Base-by-base conservation (phyloP, 805 yeast species). In the Zygosaccharomyces siamensis region DNA sequence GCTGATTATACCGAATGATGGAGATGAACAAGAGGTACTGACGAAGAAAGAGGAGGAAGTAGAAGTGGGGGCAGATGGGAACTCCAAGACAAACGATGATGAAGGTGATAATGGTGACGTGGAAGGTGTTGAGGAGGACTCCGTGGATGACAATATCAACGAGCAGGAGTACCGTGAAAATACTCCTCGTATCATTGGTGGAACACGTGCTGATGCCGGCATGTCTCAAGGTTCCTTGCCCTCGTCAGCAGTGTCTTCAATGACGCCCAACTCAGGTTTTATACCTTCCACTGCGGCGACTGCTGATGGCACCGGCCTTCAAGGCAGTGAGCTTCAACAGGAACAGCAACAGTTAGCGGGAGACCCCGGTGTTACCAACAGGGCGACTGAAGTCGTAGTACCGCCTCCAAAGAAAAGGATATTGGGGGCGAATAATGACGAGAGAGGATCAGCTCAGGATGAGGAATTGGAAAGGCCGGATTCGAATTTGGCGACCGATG, bases 31-130 rank as follows among this genome's bases (percentile, higher is more conserved):
- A 44, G 54, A 44, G 10, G 35, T 56, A 44, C 44, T 58, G 51
- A 27, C 49, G 46, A 6, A 14, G 3, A 45, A 46, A 12, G 49
- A 47, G 6, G 51, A 45, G 14, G 56, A 54, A n/a, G 50, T 52
- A 18, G 51, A 56, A 12, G 49, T 57, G 18, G 64, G 63, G 14
- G 59, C 64, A 39, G 16, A n/a, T 12, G 5, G 47, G 57, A 89
- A 83, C 56, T 76, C 83, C 0, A 87, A 83, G 55, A 80, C 75
- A 31, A 33, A 76, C 4, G 81, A 81, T 48, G 80, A 83, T 0
- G 77, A 1, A 68, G 78, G 12, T 72, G 80, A 63, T 78, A 75
- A 41, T 28, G 36, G 44, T 30, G 44, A 20, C 10, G 12, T 27
- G 20, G 36, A 23, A 28, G 36, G 11, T 23, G 33, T 27, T 12